These are phyloP conservation scores for Odontarrhena argentea DNA, from an alignment of 345 rosid species.

Conservation along the genomic window DNA sequence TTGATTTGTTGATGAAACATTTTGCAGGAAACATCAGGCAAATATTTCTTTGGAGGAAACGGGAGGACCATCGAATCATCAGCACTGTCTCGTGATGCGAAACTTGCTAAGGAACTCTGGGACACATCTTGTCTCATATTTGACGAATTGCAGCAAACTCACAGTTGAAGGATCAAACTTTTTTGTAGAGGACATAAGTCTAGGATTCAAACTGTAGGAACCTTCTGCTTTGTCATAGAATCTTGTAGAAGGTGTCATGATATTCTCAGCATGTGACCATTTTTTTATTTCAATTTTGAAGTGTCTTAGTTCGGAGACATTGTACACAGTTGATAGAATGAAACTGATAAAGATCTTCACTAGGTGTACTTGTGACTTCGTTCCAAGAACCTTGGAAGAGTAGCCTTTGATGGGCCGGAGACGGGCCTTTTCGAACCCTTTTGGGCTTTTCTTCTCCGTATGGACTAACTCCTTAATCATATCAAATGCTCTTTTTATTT, in stretches of 20 bases:
- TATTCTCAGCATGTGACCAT: too few species aligned
- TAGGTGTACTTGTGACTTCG: too few species aligned
- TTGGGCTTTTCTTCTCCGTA: constrained; percentile 1
- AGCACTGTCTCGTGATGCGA: constrained; percentile 46
- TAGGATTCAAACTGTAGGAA: constrained; percentile 10
- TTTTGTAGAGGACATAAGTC: not conserved
- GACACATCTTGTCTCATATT: constrained; percentile 53
- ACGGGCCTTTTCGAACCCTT: not conserved
- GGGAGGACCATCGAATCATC: constrained; percentile 68
- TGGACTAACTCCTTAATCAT: constrained; percentile 1
- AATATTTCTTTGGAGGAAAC: constrained; percentile 78
- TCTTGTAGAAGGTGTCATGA: not conserved
- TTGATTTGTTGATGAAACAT: constrained; percentile 15
- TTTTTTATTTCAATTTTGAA: not conserved
- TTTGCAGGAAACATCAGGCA: constrained; percentile 69
- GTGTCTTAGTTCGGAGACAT: not conserved
- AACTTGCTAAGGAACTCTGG: constrained; percentile 71
- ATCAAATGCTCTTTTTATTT: not conserved
- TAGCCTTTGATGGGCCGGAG: not conserved
- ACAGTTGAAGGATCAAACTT: constrained; percentile 15
- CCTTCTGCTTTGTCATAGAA: not conserved
- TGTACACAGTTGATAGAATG: not conserved
- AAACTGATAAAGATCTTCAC: too few species aligned
- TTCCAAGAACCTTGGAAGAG: not conserved
- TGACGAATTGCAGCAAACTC: constrained; percentile 37